Evolutionary conservation across 257 asterid species (phyloP).

Genomic region (Misopates orontium): DNA sequence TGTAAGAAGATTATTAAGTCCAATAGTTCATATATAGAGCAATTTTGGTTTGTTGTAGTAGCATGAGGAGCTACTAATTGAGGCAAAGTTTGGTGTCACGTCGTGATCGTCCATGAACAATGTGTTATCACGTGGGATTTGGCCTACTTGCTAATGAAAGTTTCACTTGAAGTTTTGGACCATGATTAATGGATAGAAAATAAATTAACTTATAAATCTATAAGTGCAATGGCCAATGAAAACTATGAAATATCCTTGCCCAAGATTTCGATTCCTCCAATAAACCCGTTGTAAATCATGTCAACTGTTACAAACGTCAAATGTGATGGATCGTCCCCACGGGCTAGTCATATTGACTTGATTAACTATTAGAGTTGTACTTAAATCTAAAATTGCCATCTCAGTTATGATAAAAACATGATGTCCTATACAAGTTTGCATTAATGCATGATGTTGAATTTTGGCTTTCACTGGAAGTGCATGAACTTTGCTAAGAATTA

Average conservation of each 20-base stretch:
- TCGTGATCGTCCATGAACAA: slow-evolving; percentile 49
- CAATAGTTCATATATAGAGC: too few species aligned
- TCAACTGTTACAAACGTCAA: background rate
- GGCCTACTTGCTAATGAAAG: slow-evolving; percentile 42
- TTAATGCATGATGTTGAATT: slow-evolving; percentile 13
- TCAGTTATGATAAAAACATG: slow-evolving; percentile 23
- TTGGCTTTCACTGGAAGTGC: slow-evolving; percentile 35
- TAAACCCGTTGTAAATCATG: too few species aligned
- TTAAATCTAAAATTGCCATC: background rate
- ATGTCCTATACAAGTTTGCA: slow-evolving; percentile 22
- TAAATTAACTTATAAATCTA: background rate
- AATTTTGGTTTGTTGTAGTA: too few species aligned
- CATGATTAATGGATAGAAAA: background rate
- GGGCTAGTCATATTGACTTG: slow-evolving; percentile 16
- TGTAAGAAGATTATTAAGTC: too few species aligned
- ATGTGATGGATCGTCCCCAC: slow-evolving; percentile 22
- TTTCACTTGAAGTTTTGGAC: slow-evolving; percentile 4
- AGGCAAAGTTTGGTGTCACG: slow-evolving; percentile 32
- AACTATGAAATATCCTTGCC: background rate
- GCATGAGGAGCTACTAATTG: too few species aligned
- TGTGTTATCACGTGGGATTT: slow-evolving; percentile 42
- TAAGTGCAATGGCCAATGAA: background rate
- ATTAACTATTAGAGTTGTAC: slow-evolving; percentile 10
- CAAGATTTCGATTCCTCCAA: background rate
- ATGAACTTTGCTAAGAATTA: slow-evolving; percentile 32